Base-by-base conservation (phyloP, 148 eudicot species). In the Rhododendron simsii region DNA sequence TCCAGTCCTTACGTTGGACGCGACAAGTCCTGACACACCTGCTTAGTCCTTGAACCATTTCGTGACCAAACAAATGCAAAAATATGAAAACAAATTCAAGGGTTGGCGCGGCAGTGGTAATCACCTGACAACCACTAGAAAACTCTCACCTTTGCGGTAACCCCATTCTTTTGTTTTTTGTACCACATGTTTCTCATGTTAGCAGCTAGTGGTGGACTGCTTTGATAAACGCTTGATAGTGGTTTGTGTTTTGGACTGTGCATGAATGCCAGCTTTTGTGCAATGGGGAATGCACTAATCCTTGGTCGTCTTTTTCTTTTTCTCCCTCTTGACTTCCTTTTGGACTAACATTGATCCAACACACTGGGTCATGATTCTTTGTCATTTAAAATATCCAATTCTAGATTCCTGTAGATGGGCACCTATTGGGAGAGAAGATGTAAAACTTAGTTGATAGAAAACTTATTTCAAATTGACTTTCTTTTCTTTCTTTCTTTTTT, bases 131-230 rank as follows among this genome's bases (percentile, higher is more conserved):
- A 55, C 6, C 21, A 55, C 59, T 16, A 15, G 65, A 20, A 57
- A 18, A 57, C 21, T 53, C 59, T 3, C 61, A 55, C 21, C 8
- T 16, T 16, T 4, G 21, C 16, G 61, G 61, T 55, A 16, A 55
- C 6, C 39, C 61, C 10, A 2, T 30, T 15, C 26, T 33, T 28
- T 26, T 80, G 12, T 50, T 48, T 80, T 51, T 80, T 7, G 82
- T 30, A 48, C 61, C 82, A 50, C 82, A 30, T 80, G 82, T 30
- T 50, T 50, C 30, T 14, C 23, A 8, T 80, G 61, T 78, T 50
- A 78, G 81, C 81, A 78, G 39, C 37, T 2, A 47, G n/a, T 51
- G 59, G 33, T 80, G 41, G 83, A 51, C 83, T 51, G 65, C 83
- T 80, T 80, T 80, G 65, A 80, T 80, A 33, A 80, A 47, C 7